Evolutionary conservation across 306 rosid species (phyloP).

Genomic region (Prunus salicina): DNA sequence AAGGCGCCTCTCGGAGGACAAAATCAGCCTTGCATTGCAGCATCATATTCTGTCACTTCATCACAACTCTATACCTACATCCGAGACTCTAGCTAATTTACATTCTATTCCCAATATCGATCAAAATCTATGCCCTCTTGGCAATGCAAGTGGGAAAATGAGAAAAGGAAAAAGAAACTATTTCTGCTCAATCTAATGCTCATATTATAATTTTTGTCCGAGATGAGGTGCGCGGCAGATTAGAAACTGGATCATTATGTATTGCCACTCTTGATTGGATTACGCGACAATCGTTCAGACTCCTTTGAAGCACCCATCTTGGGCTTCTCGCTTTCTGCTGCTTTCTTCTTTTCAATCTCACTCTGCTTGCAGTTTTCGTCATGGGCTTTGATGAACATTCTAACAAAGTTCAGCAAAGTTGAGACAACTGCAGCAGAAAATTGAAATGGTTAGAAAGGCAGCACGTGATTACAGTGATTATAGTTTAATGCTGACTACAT

Average conservation of each 20-base stretch:
- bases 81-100: constrained; percentile 1
- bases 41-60: not conserved
- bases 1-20: not conserved
- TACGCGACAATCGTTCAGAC: constrained; percentile 39
- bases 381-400: constrained; percentile 72
- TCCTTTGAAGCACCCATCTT: constrained; percentile 37
- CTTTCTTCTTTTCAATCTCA: constrained; percentile 73
- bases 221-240: not conserved
- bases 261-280: constrained; percentile 49
- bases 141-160: not conserved
- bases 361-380: constrained; percentile 72
- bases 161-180: not conserved
- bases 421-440: constrained; percentile 55
- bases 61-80: not conserved
- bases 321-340: constrained; percentile 50
- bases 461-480: not conserved
- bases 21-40: constrained; percentile 19
- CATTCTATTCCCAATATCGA: not conserved
- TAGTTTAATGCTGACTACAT: not conserved
- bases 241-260: constrained; percentile 29
- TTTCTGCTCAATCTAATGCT: not conserved
- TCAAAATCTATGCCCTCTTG: not conserved
- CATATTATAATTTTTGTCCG: not conserved
- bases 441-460: constrained; percentile 17
- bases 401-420: constrained; percentile 72